phyloP scores from a whole-genome alignment of 176 grass and related monocot species.

The Pharus latifolius region DNA sequence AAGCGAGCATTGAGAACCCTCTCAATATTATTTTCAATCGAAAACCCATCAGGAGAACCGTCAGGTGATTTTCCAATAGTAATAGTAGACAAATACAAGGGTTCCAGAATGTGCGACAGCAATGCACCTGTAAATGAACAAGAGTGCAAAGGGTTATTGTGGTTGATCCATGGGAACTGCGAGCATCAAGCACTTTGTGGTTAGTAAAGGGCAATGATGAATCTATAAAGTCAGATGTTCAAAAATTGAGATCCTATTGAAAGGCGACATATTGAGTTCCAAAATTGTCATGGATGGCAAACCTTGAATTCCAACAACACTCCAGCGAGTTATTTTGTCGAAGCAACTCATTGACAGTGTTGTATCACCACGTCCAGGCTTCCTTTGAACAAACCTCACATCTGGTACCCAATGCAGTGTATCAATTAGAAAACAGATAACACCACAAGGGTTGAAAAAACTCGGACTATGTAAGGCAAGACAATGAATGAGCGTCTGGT shows the following conservation, averaged over 20 bases:
- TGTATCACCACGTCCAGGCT: conserved; percentile 65
- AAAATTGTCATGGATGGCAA: not conserved
- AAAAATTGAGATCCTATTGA: not conserved
- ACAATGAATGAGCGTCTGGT: not conserved
- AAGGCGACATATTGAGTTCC: not conserved
- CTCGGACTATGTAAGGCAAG: not conserved
- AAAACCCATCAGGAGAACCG: conserved; percentile 25
- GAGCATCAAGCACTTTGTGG: not conserved
- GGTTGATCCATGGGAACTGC: not conserved
- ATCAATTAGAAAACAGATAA: not conserved
- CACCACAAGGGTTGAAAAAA: not conserved
- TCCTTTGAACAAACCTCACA: conserved; percentile 50
- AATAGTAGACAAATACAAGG: conserved; percentile 80
- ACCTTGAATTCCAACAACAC: conserved; percentile 81
- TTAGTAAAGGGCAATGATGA: not conserved
- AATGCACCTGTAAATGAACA: conserved; percentile 47
- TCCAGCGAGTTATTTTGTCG: conserved; percentile 81
- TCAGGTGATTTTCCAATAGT: conserved; percentile 38
- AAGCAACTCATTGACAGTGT: conserved; percentile 88
- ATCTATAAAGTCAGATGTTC: not conserved
- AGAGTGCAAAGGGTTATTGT: not conserved
- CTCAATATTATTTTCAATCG: conserved; percentile 26
- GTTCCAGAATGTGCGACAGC: conserved; percentile 58
- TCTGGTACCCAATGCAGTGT: conserved; percentile 12
- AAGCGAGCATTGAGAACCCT: conserved; percentile 39